Evolutionary conservation across 2,329 filamentous ascomycete species (phyloP).

Genomic region (Pestalotiopsis fici): DNA sequence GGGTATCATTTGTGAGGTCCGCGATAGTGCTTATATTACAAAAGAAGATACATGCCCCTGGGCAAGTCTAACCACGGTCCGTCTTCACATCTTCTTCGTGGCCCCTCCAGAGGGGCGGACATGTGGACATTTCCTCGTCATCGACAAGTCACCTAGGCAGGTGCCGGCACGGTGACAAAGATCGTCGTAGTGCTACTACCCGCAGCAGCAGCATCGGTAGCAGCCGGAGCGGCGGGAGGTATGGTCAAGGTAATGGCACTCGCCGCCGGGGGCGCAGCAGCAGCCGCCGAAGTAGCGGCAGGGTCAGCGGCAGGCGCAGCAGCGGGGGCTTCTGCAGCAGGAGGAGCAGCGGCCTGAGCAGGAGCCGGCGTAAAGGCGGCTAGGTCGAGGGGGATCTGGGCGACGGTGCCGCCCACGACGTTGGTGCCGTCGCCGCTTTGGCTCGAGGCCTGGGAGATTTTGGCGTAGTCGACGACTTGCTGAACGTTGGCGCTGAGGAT

Average conservation of each 20-base stretch:
- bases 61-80: neutral
- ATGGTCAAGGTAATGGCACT: neutral
- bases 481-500: slow-evolving; percentile 21
- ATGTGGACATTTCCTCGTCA: neutral
- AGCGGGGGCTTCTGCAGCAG: slow-evolving; percentile 12
- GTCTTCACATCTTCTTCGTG: neutral
- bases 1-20: neutral
- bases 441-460: slow-evolving; percentile 18
- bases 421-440: slow-evolving; percentile 26
- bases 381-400: slow-evolving; percentile 26
- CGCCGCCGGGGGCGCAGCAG: neutral
- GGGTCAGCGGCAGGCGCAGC: slow-evolving; percentile 9
- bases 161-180: neutral
- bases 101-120: neutral
- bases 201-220: neutral
- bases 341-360: slow-evolving; percentile 9
- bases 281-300: neutral
- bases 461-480: slow-evolving; percentile 30
- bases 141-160: neutral
- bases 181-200: neutral
- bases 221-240: neutral
- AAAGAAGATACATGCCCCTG: neutral
- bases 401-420: slow-evolving; percentile 28
- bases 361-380: slow-evolving; percentile 28
- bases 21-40: neutral